Conservation (phyloP, 768 basidiomycete species). For the Agaricus subrufescens region DNA sequence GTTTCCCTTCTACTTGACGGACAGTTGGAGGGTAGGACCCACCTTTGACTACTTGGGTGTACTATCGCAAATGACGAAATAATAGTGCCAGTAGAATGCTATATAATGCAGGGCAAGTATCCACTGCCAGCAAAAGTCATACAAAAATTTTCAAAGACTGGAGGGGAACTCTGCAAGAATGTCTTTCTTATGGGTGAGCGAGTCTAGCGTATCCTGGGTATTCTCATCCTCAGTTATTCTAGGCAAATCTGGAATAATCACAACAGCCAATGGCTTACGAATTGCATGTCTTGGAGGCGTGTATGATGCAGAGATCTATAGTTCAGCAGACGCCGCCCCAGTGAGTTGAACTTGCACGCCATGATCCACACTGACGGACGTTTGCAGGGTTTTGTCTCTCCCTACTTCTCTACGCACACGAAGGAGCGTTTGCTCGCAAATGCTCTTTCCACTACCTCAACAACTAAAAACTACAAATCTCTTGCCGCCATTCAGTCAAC, state of each 20-base stretch:
- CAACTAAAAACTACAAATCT: constrained; percentile 50
- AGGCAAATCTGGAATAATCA: constrained; percentile 82
- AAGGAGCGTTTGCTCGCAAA: constrained; percentile 71
- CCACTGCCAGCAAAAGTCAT: constrained; percentile 71
- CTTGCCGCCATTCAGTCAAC: constrained; percentile 65
- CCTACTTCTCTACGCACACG: constrained; percentile 68
- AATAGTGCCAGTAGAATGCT: constrained; percentile 83
- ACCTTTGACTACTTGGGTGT: constrained; percentile 6
- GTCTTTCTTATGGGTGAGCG: constrained; percentile 81
- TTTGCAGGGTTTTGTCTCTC: constrained; percentile 66
- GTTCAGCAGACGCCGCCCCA: constrained; percentile 56
- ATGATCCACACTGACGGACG: neutral
- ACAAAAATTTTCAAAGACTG: constrained; percentile 68
- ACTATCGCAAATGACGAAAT: constrained; percentile 9
- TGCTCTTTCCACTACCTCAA: constrained; percentile 49
- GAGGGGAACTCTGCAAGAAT: constrained; percentile 77
- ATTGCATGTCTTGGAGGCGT: constrained; percentile 84
- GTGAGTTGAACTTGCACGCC: constrained; percentile 33
- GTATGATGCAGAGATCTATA: constrained; percentile 60
- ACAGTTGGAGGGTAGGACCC: constrained; percentile 51
- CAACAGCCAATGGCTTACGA: constrained; percentile 73
- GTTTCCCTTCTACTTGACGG: constrained; percentile 61
- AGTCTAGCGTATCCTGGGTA: neutral
- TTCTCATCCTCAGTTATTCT: constrained; percentile 8
- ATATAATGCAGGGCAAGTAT: constrained; percentile 85